Evolutionary conservation across 129 eudicot genomes (phyloP), one percentile per base, ranked within the genome.

Genomic region (Glebionis coronaria): DNA sequence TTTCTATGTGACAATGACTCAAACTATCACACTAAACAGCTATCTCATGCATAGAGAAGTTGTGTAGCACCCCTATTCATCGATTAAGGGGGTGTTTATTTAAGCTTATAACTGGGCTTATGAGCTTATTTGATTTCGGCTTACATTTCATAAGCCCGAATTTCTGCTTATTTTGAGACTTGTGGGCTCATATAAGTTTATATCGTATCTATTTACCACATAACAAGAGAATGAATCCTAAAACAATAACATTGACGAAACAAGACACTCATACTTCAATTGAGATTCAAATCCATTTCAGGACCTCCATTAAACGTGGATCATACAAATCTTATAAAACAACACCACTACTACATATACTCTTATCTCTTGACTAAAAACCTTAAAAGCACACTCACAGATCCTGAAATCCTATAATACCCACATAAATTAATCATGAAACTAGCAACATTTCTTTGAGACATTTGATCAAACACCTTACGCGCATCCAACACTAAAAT

Each of bases 391-490:
- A 4, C 76, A 58, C 9, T 11, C 31, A 45, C 23, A 28, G 61
- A 49, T 31, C 21, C 8, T 61, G 3, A 50, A 61, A 31, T 61
- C 40, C 4, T 49, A 35, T 60, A 68, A 47, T 23, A 68, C 67
- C 65, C 57, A 18, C 38, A 45, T 40, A n/a, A n/a, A 14, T 44
- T 35, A 69, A 55, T n/a, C 9, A 20, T 67, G 64, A 59, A 70
- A 58, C 35, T 10, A 14, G 28, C 58, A 61, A 71, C 62, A 72
- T 51, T 72, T 63, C 65, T 63, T 73, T 73, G 64, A 73, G 56
- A 44, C 72, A 76, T 76, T 60, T 68, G 65, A 12, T 75, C 74
- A 42, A 75, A 67, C 79, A 75, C 74, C 63, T 75, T 67, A 11
- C 19, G 18, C 53, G 63, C 79, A 63, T 11, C 67, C 66, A 9